Percentiles rank a stretch among this genome's conserved stretches.
These are phyloP conservation scores for Colletotrichum sp. DNA, from an alignment of 2,329 filamentous ascomycete species.

Conservation along the genomic window DNA sequence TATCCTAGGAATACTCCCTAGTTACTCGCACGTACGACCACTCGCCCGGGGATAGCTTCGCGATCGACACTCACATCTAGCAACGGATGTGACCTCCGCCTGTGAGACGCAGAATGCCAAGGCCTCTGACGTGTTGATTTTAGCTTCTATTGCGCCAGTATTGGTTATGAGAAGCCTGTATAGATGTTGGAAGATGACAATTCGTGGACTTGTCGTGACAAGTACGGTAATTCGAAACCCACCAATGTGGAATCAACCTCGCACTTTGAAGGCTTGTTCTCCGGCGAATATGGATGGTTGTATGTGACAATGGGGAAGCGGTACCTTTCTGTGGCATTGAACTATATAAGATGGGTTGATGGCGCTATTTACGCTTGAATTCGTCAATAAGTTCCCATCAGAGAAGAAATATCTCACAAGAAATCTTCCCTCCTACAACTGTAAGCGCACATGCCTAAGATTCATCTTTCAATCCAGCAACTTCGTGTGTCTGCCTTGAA, in stretches of 20 bases:
- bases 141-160: accelerated
- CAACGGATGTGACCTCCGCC: not conserved
- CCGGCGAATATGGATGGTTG: accelerated
- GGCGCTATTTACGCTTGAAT: too few species aligned
- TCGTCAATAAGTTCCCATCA: too few species aligned
- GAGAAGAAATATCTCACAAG: too few species aligned
- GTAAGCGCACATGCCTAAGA: not conserved
- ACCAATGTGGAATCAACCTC: accelerated
- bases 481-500: not conserved
- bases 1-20: not conserved
- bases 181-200: accelerated
- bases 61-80: not conserved
- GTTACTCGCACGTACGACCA: not conserved
- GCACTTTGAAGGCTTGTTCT: not conserved
- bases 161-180: not conserved
- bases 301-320: not conserved
- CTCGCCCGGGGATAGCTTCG: not conserved
- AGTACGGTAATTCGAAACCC: not conserved
- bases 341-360: not conserved
- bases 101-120: not conserved
- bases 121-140: not conserved
- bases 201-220: not conserved
- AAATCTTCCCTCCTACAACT: not conserved
- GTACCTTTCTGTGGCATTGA: accelerated
- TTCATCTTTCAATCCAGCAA: not conserved